phyloP scores from a whole-genome alignment of 2,329 filamentous ascomycete genomes.

The Westerdykella aurantiaca region DNA sequence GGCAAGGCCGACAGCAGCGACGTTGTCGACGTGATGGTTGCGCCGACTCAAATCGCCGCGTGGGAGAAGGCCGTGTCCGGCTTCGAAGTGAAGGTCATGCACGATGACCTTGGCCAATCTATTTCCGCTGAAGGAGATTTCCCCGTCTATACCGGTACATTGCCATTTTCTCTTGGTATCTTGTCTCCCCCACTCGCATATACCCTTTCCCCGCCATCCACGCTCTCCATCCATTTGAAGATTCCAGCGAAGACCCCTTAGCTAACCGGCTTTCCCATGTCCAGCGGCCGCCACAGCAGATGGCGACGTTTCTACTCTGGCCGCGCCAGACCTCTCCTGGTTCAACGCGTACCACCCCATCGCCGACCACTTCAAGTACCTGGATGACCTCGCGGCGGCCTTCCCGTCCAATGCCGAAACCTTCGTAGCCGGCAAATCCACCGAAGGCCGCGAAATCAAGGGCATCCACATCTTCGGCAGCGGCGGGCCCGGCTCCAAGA shows the following conservation, averaged over 20 bases:
- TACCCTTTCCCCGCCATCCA: slow-evolving; percentile 26
- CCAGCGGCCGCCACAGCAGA: slow-evolving; percentile 14
- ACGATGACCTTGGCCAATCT: slow-evolving; percentile 34
- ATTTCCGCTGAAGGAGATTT: slow-evolving; percentile 29
- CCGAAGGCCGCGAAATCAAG: slow-evolving; percentile 33
- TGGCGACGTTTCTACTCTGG: slow-evolving; percentile 1
- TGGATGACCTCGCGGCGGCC: slow-evolving; percentile 30
- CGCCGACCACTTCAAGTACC: slow-evolving; percentile 31
- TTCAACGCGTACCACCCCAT: slow-evolving; percentile 35
- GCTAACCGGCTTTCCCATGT: too few species aligned
- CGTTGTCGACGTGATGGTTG: slow-evolving; percentile 34
- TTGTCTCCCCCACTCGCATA: slow-evolving; percentile 32
- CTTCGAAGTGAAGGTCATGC: slow-evolving; percentile 27
- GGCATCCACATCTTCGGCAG: slow-evolving; percentile 38
- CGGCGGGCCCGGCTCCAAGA: slow-evolving; percentile 31
- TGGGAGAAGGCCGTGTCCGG: slow-evolving; percentile 23
- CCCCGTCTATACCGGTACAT: slow-evolving; percentile 26
- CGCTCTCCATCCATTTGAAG: neutral
- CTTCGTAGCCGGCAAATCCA: slow-evolving; percentile 31
- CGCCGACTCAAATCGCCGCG: slow-evolving; percentile 24
- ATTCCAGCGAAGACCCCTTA: neutral
- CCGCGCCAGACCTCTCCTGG: slow-evolving; percentile 22
- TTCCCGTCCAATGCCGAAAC: slow-evolving; percentile 34
- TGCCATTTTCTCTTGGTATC: neutral
- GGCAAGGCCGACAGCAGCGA: slow-evolving; percentile 27